Conservation (phyloP, 2,329 filamentous ascomycete species). For the Trichoderma asperellum region DNA sequence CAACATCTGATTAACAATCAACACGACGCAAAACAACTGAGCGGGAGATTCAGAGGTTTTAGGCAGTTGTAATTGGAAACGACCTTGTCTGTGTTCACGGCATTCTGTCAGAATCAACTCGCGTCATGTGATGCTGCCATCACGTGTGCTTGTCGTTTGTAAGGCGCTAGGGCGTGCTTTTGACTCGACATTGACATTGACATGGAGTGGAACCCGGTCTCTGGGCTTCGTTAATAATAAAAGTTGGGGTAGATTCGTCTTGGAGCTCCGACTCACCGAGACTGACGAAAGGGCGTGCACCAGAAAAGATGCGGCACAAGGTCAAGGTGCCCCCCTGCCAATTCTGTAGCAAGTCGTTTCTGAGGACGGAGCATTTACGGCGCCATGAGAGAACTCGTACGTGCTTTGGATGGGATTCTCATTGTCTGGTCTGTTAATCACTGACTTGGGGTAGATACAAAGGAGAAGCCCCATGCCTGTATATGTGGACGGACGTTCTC, state of each 20-base stretch:
- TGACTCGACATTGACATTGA: background rate
- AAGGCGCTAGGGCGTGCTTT: background rate
- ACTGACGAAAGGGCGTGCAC: conserved; percentile 1
- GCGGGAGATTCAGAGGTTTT: background rate
- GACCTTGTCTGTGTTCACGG: background rate
- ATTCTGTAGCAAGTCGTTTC: conserved; percentile 19
- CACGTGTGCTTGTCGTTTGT: background rate
- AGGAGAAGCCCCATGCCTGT: conserved; percentile 22
- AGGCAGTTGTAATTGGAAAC: background rate
- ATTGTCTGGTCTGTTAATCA: background rate
- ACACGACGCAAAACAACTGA: background rate
- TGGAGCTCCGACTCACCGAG: background rate
- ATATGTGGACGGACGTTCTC: conserved; percentile 23
- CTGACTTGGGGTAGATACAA: conserved; percentile 20
- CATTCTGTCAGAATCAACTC: background rate
- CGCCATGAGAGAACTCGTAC: conserved; percentile 23
- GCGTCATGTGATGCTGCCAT: background rate
- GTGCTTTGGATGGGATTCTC: background rate
- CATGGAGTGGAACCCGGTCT: conserved; percentile 1
- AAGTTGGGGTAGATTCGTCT: conserved; percentile 20
- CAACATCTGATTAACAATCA: background rate
- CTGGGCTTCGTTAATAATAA: background rate
- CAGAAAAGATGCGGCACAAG: conserved; percentile 19
- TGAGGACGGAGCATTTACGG: conserved; percentile 18
- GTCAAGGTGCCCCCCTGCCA: conserved; percentile 22